Evolutionary conservation across 805 yeast genomes (phyloP).

Genomic region (Teunomyces pallodes): DNA sequence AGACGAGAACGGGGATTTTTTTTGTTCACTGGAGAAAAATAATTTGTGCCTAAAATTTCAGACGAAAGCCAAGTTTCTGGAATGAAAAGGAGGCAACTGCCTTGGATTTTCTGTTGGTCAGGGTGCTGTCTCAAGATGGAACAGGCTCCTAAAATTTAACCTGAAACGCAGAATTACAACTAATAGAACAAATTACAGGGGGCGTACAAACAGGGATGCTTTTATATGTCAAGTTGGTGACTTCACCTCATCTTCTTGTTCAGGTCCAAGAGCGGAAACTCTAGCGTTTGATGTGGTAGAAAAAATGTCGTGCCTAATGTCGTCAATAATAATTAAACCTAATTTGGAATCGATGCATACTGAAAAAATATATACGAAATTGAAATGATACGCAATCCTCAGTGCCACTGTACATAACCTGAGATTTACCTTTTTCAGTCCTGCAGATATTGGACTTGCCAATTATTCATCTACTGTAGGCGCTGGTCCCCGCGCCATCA

Average conservation of each 20-base stretch:
- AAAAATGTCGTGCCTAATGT: background rate
- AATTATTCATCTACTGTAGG: background rate
- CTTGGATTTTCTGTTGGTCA: background rate
- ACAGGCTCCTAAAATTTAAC: background rate
- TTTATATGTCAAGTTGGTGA: too few species aligned
- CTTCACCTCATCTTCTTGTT: background rate
- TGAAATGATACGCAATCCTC: background rate
- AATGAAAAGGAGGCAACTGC: background rate
- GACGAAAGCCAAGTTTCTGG: conserved; percentile 2
- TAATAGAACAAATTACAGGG: too few species aligned
- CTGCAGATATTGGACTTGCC: background rate
- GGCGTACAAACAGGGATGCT: too few species aligned
- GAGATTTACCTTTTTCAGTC: background rate
- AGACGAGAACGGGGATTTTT: conserved; percentile 1
- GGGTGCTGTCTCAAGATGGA: background rate
- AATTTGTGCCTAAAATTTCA: conserved; percentile 1
- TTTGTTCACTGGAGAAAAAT: background rate
- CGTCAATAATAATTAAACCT: background rate
- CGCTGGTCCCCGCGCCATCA: background rate
- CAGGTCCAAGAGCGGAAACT: background rate
- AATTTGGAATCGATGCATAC: background rate
- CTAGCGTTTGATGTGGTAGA: background rate
- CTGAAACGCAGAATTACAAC: background rate
- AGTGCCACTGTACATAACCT: background rate
- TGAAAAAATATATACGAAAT: background rate